Conservation (phyloP, 352 stramenopile species). For the Phytopythium mirpurense region DNA sequence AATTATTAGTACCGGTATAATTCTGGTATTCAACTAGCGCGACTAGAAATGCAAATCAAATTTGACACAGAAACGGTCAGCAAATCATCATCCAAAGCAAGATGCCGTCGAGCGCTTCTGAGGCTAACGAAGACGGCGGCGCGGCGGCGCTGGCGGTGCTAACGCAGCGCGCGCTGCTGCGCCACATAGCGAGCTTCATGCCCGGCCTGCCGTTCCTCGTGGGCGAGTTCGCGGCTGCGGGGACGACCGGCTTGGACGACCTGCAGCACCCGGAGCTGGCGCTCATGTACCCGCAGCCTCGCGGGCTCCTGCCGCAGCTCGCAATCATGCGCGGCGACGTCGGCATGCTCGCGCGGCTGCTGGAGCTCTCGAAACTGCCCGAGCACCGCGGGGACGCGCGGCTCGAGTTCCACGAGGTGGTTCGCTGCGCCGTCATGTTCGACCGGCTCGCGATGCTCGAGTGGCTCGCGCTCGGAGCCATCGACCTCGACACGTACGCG, state of each 20-base stretch:
- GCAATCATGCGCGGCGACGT: constrained; percentile 21
- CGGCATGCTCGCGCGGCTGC: constrained; percentile 14
- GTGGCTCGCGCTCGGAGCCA: constrained; percentile 11
- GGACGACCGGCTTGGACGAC: background rate
- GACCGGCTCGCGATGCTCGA: constrained; percentile 14
- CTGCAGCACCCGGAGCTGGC: constrained; percentile 2
- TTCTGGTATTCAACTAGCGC: no score
- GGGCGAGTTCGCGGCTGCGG: constrained; percentile 14
- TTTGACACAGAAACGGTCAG: no score
- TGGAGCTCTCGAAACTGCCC: constrained; percentile 8
- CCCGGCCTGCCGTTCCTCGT: constrained; percentile 21
- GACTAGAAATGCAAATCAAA: no score
- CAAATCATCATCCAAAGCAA: background rate
- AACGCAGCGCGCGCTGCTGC: constrained; percentile 17
- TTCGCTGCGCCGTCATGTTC: constrained; percentile 28
- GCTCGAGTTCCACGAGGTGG: constrained; percentile 26
- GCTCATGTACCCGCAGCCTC: constrained; percentile 21
- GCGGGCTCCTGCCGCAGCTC: constrained; percentile 22
- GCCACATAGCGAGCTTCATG: constrained; percentile 22
- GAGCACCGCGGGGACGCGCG: constrained; percentile 14
- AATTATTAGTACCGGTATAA: no score
- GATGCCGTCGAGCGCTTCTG: background rate
- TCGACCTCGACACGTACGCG: constrained; percentile 15
- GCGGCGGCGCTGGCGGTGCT: constrained; percentile 16
- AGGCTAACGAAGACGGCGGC: background rate